phyloP scores from a whole-genome alignment of 495 filamentous ascomycete species.

The Aspergillus saccharolyticus region DNA sequence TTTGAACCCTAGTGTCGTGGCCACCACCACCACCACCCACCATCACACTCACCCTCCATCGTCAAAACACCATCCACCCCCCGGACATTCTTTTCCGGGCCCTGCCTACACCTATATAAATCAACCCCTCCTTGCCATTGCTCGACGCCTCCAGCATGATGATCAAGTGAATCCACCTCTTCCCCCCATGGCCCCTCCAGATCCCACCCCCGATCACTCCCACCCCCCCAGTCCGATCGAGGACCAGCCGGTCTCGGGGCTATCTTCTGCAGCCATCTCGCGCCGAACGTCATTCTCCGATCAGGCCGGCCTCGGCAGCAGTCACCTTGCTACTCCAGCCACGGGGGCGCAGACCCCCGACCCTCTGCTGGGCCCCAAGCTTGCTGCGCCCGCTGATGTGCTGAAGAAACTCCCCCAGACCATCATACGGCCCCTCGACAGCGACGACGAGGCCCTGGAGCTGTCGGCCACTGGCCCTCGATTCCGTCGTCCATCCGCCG shows the following conservation, averaged over 20 bases:
- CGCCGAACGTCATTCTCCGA: constrained; percentile 7
- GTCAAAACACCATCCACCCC: too few species aligned
- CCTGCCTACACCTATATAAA: background rate
- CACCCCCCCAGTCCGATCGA: background rate
- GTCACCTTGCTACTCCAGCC: constrained; percentile 5
- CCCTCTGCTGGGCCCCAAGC: constrained; percentile 7
- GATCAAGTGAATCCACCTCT: background rate
- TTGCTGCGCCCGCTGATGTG: background rate
- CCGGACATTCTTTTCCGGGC: background rate
- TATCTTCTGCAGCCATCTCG: constrained; percentile 8
- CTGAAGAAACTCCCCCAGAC: constrained; percentile 7
- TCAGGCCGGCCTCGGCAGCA: constrained; percentile 1
- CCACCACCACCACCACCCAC: background rate
- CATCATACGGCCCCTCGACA: background rate
- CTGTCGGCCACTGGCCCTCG: background rate
- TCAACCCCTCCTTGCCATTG: too few species aligned
- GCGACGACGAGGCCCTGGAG: constrained; percentile 2
- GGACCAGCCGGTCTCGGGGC: background rate
- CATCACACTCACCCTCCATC: too few species aligned
- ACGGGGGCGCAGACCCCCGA: constrained; percentile 17
- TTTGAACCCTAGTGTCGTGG: background rate
- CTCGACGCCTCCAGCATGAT: background rate
- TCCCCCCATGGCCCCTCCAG: background rate
- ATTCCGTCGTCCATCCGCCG: background rate
- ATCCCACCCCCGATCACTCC: background rate